phyloP scores from a whole-genome alignment of 305 asterid genomes.

The Rubia occidens region DNA sequence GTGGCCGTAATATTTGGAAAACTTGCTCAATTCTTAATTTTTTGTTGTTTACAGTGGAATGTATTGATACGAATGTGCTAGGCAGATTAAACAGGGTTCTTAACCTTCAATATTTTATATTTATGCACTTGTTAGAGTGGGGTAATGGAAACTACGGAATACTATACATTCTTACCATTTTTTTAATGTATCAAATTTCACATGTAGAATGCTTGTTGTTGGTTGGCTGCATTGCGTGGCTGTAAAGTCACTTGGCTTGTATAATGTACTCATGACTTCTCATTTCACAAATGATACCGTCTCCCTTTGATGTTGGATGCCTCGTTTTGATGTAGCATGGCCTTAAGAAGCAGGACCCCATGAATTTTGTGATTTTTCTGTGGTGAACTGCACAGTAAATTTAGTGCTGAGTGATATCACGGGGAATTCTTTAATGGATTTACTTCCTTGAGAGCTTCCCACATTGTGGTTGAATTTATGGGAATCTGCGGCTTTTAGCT shows the following conservation, averaged over 20 bases:
- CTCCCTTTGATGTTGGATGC: conserved; percentile 4
- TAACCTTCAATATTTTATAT: background rate
- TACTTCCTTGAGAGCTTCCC: background rate
- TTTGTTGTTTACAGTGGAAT: background rate
- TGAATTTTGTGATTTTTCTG: conserved; percentile 2
- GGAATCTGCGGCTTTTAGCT: background rate
- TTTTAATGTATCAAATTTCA: background rate
- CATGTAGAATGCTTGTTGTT: conserved; percentile 18
- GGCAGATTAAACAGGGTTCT: background rate
- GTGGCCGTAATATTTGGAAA: background rate
- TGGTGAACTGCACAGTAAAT: conserved; percentile 5
- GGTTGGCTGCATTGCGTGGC: conserved; percentile 18
- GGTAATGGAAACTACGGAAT: background rate
- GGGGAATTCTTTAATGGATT: background rate
- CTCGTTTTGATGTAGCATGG: conserved; percentile 9
- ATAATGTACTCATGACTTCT: conserved; percentile 7
- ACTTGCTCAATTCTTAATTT: background rate
- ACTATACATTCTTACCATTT: background rate
- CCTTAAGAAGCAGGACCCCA: background rate
- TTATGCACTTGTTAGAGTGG: background rate
- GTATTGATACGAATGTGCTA: background rate
- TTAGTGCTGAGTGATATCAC: background rate
- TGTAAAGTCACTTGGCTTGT: conserved; percentile 19
- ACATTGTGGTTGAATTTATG: conserved; percentile 4
- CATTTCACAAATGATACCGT: conserved; percentile 11